phyloP scores from a whole-genome alignment of 2,329 filamentous ascomycete species.

The Diaporthe batatas region DNA sequence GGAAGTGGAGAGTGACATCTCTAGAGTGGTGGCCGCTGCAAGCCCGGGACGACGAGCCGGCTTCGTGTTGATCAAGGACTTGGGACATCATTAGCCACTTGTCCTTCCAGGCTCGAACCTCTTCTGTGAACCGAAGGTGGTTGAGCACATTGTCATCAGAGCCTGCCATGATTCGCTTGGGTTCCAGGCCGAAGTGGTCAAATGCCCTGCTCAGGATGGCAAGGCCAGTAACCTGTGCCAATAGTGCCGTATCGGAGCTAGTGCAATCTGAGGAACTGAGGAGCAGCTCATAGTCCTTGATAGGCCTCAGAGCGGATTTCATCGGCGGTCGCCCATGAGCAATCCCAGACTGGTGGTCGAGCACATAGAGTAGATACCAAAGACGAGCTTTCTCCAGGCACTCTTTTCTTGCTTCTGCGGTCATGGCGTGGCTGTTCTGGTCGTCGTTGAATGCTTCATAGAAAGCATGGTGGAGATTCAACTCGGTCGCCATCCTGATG shows the following conservation, averaged over 20 bases:
- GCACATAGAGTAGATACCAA: conserved; percentile 13
- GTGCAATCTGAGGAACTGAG: conserved; percentile 6
- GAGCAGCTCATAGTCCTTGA: conserved; percentile 15
- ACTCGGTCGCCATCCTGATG: conserved; percentile 17
- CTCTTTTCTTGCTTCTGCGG: background rate
- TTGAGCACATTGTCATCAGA: conserved; percentile 26
- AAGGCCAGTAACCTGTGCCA: conserved; percentile 17
- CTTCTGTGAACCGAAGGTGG: conserved; percentile 15
- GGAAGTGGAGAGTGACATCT: conserved; percentile 9
- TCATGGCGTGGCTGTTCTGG: conserved; percentile 18
- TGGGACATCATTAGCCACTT: background rate
- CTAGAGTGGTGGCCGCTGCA: background rate
- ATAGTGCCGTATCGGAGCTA: background rate
- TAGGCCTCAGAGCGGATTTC: background rate
- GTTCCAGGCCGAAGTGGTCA: conserved; percentile 11
- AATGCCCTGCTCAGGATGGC: conserved; percentile 8
- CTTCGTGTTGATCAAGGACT: background rate
- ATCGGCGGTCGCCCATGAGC: conserved; percentile 12
- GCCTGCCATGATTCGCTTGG: conserved; percentile 1
- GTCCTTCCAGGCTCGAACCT: conserved; percentile 14
- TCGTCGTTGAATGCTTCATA: conserved; percentile 19
- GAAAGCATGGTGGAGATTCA: conserved; percentile 16
- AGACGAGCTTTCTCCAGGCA: conserved; percentile 14
- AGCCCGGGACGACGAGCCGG: background rate
- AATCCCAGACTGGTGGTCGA: conserved; percentile 11